These are phyloP conservation scores for Warburgia ugandensis DNA, from an alignment of 164 flowering plant species.

Conservation along the genomic window DNA sequence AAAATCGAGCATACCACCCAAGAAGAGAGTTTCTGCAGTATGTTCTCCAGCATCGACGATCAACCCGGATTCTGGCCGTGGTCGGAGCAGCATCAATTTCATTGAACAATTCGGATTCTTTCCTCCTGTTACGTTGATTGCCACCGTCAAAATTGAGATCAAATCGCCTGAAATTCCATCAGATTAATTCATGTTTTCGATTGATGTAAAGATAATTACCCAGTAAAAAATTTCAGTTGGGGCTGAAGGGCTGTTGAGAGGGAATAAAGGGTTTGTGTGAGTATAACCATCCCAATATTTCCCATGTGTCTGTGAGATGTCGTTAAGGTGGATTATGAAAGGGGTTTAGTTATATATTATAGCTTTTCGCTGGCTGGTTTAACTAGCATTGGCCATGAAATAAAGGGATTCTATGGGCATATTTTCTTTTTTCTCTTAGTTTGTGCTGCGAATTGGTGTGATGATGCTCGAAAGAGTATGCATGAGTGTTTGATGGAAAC, in stretches of 20 bases:
- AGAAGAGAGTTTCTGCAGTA: slow-evolving; percentile 72
- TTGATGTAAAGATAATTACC: slow-evolving; percentile 20
- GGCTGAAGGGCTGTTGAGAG: not conserved
- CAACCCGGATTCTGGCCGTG: slow-evolving; percentile 95
- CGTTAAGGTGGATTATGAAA: slow-evolving; percentile 10
- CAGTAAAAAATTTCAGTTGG: slow-evolving; percentile 10
- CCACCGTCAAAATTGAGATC: not conserved
- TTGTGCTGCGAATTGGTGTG: slow-evolving; percentile 3
- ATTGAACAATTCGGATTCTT: slow-evolving; percentile 25
- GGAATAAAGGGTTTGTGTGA: slow-evolving; percentile 18
- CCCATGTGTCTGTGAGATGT: slow-evolving; percentile 6
- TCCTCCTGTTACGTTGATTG: not conserved
- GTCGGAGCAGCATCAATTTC: slow-evolving; percentile 73
- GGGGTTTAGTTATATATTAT: not conserved
- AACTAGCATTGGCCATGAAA: slow-evolving; percentile 12
- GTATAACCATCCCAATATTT: slow-evolving; percentile 9
- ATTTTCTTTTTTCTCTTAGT: not conserved
- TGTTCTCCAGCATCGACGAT: slow-evolving; percentile 80
- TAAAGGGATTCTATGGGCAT: slow-evolving; percentile 1
- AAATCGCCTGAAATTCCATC: too few species aligned
- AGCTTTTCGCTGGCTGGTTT: slow-evolving; percentile 5
- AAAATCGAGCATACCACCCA: slow-evolving; percentile 39
- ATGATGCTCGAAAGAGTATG: not conserved
- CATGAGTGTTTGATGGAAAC: not conserved
- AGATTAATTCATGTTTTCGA: too few species aligned